These are phyloP conservation scores for Talaromyces thailandensis DNA, from an alignment of 495 filamentous ascomycete genomes.

Conservation along the genomic window DNA sequence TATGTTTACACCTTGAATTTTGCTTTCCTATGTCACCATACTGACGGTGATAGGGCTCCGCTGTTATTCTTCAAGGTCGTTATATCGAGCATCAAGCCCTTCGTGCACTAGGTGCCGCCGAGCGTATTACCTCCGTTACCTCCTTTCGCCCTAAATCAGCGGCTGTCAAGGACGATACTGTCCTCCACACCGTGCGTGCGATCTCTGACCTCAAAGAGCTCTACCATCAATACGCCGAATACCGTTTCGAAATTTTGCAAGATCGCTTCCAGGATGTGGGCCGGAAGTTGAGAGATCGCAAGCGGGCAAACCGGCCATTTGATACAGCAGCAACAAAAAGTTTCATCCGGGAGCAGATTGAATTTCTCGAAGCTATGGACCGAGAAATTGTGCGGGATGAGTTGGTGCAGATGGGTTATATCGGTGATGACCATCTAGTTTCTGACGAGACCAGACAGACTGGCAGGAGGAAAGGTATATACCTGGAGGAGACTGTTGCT, in stretches of 20 bases:
- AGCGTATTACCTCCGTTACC: slow-evolving; percentile 66
- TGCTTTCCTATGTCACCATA: neutral
- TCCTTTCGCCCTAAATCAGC: slow-evolving; percentile 57
- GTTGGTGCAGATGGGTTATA: slow-evolving; percentile 38
- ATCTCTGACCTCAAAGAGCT: slow-evolving; percentile 58
- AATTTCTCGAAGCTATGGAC: slow-evolving; percentile 48
- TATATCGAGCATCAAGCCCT: slow-evolving; percentile 68
- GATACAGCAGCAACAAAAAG: slow-evolving; percentile 32
- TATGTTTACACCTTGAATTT: slow-evolving; percentile 18
- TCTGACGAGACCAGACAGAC: slow-evolving; percentile 17
- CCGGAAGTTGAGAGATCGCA: slow-evolving; percentile 32
- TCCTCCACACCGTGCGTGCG: slow-evolving; percentile 55
- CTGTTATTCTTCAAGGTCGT: slow-evolving; percentile 59
- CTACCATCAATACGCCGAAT: slow-evolving; percentile 63
- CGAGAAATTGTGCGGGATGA: slow-evolving; percentile 47
- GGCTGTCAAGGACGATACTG: slow-evolving; percentile 53
- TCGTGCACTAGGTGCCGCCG: slow-evolving; percentile 50
- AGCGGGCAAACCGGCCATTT: slow-evolving; percentile 29
- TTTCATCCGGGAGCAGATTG: slow-evolving; percentile 42
- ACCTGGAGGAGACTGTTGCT: neutral
- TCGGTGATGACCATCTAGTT: slow-evolving; percentile 33
- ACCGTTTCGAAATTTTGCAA: slow-evolving; percentile 63
- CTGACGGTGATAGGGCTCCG: slow-evolving; percentile 45
- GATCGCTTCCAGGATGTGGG: slow-evolving; percentile 43
- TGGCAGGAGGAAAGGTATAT: slow-evolving; percentile 3